Conservation (phyloP, 2,329 filamentous ascomycete genomes). For the Arthrobotrys musiformis region DNA sequence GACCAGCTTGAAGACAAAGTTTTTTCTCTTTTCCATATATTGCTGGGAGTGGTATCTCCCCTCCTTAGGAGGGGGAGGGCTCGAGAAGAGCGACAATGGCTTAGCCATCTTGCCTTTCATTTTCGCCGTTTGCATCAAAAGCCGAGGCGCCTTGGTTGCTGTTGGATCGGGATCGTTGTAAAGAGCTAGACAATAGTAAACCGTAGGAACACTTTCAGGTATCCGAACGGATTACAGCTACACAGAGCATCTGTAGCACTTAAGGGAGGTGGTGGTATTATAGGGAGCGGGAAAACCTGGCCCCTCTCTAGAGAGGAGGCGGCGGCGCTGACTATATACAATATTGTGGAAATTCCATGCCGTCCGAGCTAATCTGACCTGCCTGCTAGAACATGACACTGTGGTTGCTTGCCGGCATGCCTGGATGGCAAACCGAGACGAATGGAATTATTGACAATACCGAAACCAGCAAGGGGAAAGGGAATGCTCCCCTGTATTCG, state of each 20-base stretch:
- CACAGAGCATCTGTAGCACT: constrained; percentile 8
- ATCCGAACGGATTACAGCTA: background rate
- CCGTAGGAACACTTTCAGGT: background rate
- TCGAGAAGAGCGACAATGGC: constrained; percentile 46
- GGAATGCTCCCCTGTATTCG: constrained; percentile 30
- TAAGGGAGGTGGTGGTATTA: background rate
- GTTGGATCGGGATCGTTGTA: background rate
- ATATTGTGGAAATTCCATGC: constrained; percentile 17
- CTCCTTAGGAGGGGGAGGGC: constrained; percentile 49
- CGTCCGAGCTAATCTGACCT: constrained; percentile 4
- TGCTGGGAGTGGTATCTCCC: constrained; percentile 51
- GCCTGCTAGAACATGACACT: constrained; percentile 43
- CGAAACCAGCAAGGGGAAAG: constrained; percentile 30
- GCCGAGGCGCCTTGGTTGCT: background rate
- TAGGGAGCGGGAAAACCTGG: background rate
- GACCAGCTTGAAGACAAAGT: constrained; percentile 41
- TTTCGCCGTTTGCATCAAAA: constrained; percentile 8
- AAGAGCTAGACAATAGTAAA: background rate
- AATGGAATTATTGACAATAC: constrained; percentile 16
- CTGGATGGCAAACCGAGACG: constrained; percentile 42
- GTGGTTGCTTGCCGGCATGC: constrained; percentile 42
- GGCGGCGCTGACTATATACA: constrained; percentile 31
- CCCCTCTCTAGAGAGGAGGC: background rate
- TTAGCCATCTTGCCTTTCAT: constrained; percentile 55
- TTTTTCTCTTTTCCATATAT: constrained; percentile 49